Percentiles rank a stretch among this genome's conserved stretches.
Evolutionary conservation across 495 filamentous ascomycete genomes (phyloP).

Genomic region (Aspergillus haitiensis): DNA sequence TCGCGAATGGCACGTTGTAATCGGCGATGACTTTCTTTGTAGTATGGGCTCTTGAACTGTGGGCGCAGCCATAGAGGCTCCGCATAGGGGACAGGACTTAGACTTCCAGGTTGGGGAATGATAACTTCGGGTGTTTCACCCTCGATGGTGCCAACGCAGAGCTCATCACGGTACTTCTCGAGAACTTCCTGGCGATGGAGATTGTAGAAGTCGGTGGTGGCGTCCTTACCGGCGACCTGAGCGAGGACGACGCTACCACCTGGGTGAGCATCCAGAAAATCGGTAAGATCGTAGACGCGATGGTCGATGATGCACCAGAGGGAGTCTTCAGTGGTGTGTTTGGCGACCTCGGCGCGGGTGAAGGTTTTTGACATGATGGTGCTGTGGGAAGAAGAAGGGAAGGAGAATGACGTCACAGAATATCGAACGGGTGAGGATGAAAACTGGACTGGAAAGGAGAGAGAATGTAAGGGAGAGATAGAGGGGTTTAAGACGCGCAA

Average conservation of each 20-base stretch:
- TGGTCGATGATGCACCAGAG: constrained; percentile 60
- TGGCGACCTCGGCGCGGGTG: constrained; percentile 49
- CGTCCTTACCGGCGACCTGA: constrained; percentile 58
- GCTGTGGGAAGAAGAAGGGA: not conserved
- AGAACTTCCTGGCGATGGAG: constrained; percentile 65
- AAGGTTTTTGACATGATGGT: constrained; percentile 32
- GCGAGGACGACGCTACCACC: constrained; percentile 56
- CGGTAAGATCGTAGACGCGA: constrained; percentile 60
- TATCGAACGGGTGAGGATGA: constrained; percentile 1
- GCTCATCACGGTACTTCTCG: constrained; percentile 63
- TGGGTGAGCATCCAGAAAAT: constrained; percentile 60
- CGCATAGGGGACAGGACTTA: constrained; percentile 76
- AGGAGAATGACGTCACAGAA: not conserved
- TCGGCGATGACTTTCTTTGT: constrained; percentile 69
- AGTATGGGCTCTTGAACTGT: constrained; percentile 80
- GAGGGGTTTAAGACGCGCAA: too few species aligned
- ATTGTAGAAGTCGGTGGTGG: constrained; percentile 57
- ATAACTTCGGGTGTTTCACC: constrained; percentile 75
- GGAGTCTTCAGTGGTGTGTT: constrained; percentile 56
- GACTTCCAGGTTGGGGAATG: constrained; percentile 65
- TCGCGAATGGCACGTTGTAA: constrained; percentile 70
- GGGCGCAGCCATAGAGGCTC: constrained; percentile 80
- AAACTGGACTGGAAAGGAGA: not conserved
- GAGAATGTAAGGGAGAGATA: not conserved
- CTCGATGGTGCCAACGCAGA: constrained; percentile 74